Conservation (phyloP, 2,329 filamentous ascomycete species). For the Phyllosticta citriasiana region DNA sequence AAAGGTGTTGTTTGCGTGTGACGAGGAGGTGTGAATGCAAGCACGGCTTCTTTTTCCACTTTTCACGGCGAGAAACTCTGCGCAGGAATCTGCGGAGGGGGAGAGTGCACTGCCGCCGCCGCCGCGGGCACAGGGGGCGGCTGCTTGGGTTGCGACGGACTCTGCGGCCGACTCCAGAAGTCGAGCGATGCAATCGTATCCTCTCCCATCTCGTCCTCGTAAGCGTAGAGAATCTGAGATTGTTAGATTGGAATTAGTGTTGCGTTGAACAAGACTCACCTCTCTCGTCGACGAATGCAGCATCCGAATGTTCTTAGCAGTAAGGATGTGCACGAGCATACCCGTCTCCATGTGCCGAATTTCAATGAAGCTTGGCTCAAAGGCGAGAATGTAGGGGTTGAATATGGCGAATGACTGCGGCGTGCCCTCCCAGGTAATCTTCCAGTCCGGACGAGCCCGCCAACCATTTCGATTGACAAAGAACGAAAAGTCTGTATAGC, state of each 20-base stretch:
- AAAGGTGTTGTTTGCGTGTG: neutral
- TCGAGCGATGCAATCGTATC: conserved; percentile 92
- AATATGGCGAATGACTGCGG: conserved; percentile 89
- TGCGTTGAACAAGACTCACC: conserved; percentile 44
- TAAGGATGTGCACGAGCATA: conserved; percentile 84
- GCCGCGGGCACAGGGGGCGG: neutral
- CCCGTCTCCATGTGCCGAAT: conserved; percentile 91
- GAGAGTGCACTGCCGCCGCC: neutral
- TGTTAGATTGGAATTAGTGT: neutral
- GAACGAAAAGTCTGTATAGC: conserved; percentile 98
- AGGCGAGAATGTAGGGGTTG: conserved; percentile 93
- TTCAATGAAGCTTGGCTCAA: conserved; percentile 96
- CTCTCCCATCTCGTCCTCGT: conserved; percentile 89
- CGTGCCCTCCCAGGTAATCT: conserved; percentile 92
- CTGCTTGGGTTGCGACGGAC: conserved; percentile 7
- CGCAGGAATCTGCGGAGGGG: conserved; percentile 7
- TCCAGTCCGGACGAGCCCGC: conserved; percentile 92
- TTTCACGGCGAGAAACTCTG: conserved; percentile 10
- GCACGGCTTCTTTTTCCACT: neutral
- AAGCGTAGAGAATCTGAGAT: conserved; percentile 82
- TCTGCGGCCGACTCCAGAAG: conserved; percentile 60
- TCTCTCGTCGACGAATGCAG: conserved; percentile 94
- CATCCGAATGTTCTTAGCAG: conserved; percentile 94
- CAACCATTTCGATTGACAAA: conserved; percentile 98
- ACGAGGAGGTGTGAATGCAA: neutral